Evolutionary conservation across 495 filamentous ascomycete species (phyloP).

Genomic region (Penicillium coprophilum): DNA sequence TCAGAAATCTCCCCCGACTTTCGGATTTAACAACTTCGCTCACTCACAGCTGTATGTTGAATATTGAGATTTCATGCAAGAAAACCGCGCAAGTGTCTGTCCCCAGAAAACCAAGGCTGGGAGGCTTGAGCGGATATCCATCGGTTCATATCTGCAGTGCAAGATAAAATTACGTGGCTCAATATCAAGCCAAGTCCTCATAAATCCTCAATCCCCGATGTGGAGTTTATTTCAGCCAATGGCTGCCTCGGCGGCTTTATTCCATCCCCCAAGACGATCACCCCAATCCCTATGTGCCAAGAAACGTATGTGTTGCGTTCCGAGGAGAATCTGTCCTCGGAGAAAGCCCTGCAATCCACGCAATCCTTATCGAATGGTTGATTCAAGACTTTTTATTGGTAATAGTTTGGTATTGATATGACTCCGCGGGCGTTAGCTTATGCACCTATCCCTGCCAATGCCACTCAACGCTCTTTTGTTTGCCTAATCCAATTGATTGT

Average conservation of each 20-base stretch:
- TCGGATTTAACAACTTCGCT: not conserved
- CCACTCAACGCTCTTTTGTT: not conserved
- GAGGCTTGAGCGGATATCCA: not conserved
- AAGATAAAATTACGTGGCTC: not conserved
- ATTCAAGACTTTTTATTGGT: not conserved
- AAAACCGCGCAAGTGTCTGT: not conserved
- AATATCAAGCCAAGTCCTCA: not conserved
- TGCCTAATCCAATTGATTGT: not conserved
- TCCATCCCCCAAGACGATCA: not conserved
- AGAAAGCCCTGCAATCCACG: not conserved
- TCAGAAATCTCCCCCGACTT: not conserved
- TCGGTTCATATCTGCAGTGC: not conserved
- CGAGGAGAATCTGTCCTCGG: not conserved
- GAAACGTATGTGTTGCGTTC: not conserved
- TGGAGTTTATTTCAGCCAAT: not conserved
- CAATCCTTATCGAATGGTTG: not conserved
- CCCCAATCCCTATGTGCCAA: not conserved
- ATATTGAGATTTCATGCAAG: not conserved
- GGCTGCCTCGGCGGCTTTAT: not conserved
- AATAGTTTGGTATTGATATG: not conserved
- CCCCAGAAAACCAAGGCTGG: no score
- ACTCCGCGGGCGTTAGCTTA: not conserved
- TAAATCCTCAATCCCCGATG: not conserved
- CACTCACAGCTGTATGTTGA: not conserved
- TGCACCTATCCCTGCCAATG: not conserved